Base-by-base conservation (phyloP, 73 alveolate genomes). In the Effrenium voratum region DNA sequence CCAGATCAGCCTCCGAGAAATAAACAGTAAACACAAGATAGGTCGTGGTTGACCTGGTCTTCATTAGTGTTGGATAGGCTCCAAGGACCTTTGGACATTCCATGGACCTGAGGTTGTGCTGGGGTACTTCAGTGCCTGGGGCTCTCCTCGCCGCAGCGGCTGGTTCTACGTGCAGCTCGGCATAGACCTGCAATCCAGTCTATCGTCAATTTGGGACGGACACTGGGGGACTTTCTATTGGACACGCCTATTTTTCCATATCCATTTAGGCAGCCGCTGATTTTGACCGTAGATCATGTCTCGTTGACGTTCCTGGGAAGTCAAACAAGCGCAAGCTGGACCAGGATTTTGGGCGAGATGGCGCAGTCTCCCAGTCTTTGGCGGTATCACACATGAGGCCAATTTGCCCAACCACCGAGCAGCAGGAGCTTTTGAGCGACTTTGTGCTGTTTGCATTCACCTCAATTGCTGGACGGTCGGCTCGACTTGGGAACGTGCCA, bases 101-200 rank as follows among this genome's bases (percentile, higher is more conserved):
- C 47, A 2, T 16, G n/a, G 16, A 5, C 10, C 93, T 16, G 43
- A 87, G 95, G 85, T 36, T 38, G 70, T 87, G 36, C 75, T 87
- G 40, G 40, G 82, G 84, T 87, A 87, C 38, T 72, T 87, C 72
- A 87, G 95, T 36, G 95, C 66, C 12, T 87, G 83, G 85, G 95
- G 95, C 44, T 85, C 94, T 46, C 95, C 95, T 16, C 95, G 95
- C 70, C 95, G 95, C 43, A 84, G 95, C 72, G 95, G 95, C 47
- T 87, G 95, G 95, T 87, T 87, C 68, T 87, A 87, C 47, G 95
- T 70, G 95, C 38, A 12, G 5, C 66, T 32, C n/a, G 47, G 60
- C 70, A 24, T 68, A 66, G 68, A 36, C 46, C 28, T 5, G 41
- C 60, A 1, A 0, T 36, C 3, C 43, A 40, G 44, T 72, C 66